phyloP scores from a whole-genome alignment of 2,329 filamentous ascomycete species.

The Fusarium sp. region DNA sequence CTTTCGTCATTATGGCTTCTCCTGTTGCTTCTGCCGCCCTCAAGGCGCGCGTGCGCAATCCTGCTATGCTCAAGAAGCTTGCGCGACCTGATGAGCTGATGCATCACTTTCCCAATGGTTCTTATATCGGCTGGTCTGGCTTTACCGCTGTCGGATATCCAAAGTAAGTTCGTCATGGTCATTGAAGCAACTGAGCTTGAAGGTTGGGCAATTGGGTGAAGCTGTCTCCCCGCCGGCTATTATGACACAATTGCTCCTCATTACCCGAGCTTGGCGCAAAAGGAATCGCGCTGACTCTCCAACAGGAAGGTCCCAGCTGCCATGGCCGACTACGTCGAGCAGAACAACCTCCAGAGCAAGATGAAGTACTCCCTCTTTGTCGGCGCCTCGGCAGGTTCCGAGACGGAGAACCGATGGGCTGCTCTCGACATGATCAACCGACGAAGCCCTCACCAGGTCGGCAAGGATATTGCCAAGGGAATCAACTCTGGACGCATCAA shows the following conservation, averaged over 20 bases:
- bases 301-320: slow-evolving; percentile 82
- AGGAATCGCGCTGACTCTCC: slow-evolving; percentile 29
- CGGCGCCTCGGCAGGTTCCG: slow-evolving; percentile 87
- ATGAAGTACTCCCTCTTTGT: slow-evolving; percentile 90
- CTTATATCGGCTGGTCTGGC: slow-evolving; percentile 92
- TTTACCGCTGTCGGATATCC: slow-evolving; percentile 93
- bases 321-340: slow-evolving; percentile 88
- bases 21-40: slow-evolving; percentile 76
- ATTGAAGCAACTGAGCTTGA: too few relatives aligned
- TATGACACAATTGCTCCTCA: slow-evolving; percentile 5
- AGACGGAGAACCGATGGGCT: slow-evolving; percentile 95
- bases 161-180: too few relatives aligned
- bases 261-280: slow-evolving; percentile 33
- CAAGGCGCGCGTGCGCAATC: slow-evolving; percentile 78
- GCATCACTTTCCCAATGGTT: slow-evolving; percentile 81
- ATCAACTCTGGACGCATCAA: slow-evolving; percentile 91
- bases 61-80: slow-evolving; percentile 83
- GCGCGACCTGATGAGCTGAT: slow-evolving; percentile 83
- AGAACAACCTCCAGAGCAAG: slow-evolving; percentile 85
- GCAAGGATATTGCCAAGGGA: slow-evolving; percentile 88
- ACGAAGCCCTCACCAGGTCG: slow-evolving; percentile 86
- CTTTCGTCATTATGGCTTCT: slow-evolving; percentile 56
- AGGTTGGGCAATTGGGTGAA: too few relatives aligned
- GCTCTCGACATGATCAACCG: slow-evolving; percentile 89
- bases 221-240: slow-evolving; percentile 32